phyloP scores from a whole-genome alignment of 176 grass and related monocot species.

The Zoysia pacifica region DNA sequence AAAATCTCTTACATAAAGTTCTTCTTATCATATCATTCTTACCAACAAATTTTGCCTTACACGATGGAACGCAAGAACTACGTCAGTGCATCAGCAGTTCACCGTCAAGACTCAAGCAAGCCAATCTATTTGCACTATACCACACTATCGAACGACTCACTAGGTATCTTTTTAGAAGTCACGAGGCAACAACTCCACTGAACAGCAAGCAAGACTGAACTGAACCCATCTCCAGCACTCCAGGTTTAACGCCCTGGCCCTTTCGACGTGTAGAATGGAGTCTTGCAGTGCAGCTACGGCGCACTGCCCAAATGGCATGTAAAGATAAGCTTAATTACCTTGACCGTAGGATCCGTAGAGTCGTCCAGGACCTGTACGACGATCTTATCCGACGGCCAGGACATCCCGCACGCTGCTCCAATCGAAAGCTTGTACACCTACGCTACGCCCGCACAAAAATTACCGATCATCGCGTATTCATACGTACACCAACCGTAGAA shows the following conservation, averaged over 20 bases:
- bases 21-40: neutral
- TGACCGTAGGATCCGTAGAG: constrained; percentile 86
- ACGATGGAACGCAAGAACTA: neutral
- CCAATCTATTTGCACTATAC: neutral
- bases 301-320: neutral
- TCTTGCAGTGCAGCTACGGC: neutral
- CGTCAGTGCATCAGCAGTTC: neutral
- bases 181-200: neutral
- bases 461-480: neutral
- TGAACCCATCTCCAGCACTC: neutral
- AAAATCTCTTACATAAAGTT: neutral
- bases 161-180: neutral
- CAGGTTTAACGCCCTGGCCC: neutral
- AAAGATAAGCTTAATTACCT: constrained; percentile 49
- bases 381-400: constrained; percentile 92
- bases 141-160: neutral
- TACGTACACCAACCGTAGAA: neutral
- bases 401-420: constrained; percentile 68
- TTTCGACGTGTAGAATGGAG: neutral
- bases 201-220: neutral
- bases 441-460: neutral
- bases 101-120: neutral
- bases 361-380: constrained; percentile 89
- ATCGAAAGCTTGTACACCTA: constrained; percentile 98
- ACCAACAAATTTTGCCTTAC: neutral